These are phyloP conservation scores for Porcisia deanei DNA, from an alignment of 208 protist genomes.

Conservation along the genomic window DNA sequence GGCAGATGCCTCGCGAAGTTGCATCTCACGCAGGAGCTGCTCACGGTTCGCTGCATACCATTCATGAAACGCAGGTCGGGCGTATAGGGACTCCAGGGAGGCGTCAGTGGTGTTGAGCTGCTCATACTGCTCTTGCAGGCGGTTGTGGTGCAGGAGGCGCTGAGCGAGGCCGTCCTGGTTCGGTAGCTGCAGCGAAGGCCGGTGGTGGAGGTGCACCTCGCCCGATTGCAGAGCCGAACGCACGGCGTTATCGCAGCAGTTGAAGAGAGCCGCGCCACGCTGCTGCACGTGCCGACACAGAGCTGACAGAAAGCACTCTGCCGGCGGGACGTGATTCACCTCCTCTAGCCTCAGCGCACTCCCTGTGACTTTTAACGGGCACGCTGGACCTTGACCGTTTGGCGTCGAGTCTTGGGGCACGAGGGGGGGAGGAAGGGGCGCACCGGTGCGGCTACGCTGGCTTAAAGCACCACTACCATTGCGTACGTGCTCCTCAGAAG, in stretches of 20 bases:
- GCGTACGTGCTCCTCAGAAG: background rate
- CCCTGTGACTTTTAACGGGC: constrained; percentile 13
- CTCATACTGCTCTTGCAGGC: constrained; percentile 25
- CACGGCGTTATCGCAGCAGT: background rate
- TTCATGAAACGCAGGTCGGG: constrained; percentile 39
- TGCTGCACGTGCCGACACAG: constrained; percentile 13
- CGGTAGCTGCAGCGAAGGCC: constrained; percentile 6
- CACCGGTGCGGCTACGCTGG: background rate
- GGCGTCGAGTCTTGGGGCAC: background rate
- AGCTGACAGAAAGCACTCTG: constrained; percentile 18
- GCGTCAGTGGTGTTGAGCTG: constrained; percentile 40
- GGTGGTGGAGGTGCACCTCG: constrained; percentile 28
- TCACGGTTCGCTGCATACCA: constrained; percentile 64
- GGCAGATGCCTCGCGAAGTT: constrained; percentile 33
- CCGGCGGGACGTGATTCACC: constrained; percentile 9
- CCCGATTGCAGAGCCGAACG: constrained; percentile 15
- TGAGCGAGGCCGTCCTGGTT: constrained; percentile 27
- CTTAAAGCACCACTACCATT: background rate
- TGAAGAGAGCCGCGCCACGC: constrained; percentile 9
- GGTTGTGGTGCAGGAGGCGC: constrained; percentile 19
- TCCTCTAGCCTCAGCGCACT: constrained; percentile 4
- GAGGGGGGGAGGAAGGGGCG: background rate
- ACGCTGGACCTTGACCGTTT: background rate
- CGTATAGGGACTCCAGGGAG: constrained; percentile 55
- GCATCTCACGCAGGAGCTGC: constrained; percentile 44